Percentiles rank a stretch among this genome's conserved stretches.
phyloP scores from a whole-genome alignment of 345 rosid species.

The Theobroma cacao region DNA sequence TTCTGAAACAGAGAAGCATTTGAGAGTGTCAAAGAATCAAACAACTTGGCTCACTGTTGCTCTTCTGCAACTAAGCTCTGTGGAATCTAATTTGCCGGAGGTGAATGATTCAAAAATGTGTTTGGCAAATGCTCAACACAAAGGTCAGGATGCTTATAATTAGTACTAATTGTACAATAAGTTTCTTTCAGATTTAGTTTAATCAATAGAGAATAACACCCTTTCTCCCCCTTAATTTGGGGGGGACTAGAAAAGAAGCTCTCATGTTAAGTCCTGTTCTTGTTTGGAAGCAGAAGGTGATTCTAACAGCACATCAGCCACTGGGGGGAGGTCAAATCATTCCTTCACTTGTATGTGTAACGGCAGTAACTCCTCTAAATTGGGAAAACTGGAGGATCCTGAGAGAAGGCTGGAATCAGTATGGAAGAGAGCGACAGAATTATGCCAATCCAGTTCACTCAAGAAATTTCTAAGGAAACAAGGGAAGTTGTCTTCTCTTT shows the following conservation, averaged over 20 bases:
- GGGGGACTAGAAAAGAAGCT: not conserved
- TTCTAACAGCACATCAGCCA: constrained; percentile 48
- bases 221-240: too few species aligned
- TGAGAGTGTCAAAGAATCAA: constrained; percentile 87
- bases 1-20: constrained; percentile 89
- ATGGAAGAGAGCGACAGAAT: constrained; percentile 65
- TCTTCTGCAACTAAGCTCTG: constrained; percentile 74
- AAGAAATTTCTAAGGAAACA: constrained; percentile 64
- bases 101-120: constrained; percentile 40
- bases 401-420: constrained; percentile 56
- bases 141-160: constrained; percentile 37
- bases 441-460: constrained; percentile 73
- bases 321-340: constrained; percentile 47
- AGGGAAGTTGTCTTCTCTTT: constrained; percentile 77
- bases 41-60: constrained; percentile 97
- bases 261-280: not conserved
- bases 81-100: constrained; percentile 47
- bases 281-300: constrained; percentile 42
- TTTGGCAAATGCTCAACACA: constrained; percentile 42
- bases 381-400: constrained; percentile 36
- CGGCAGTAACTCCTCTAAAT: constrained; percentile 32
- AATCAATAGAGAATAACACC: constrained; percentile 6
- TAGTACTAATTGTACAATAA: not conserved
- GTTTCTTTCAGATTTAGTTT: constrained; percentile 1
- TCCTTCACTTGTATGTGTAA: constrained; percentile 37